Evolutionary conservation across 805 yeast species (phyloP), one percentile per base, ranked within the genome.

Genomic region (Kregervanrija delftensis): DNA sequence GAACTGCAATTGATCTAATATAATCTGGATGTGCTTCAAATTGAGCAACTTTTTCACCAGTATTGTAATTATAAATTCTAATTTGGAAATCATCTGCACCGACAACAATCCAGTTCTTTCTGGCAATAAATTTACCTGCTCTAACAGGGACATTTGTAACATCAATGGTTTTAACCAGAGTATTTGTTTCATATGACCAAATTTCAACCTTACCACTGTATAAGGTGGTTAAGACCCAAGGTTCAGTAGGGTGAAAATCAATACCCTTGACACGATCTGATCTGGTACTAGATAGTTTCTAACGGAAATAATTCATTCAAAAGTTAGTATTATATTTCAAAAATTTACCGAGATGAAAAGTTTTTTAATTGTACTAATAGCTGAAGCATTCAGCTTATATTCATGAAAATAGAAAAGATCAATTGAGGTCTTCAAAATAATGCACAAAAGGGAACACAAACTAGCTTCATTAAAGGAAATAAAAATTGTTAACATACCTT

Each of bases 21-120:
- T 93, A 93, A 66, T 93, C 99, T 8, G 96, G 96, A 62, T 93
- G 99, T 9, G 97, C 98, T 69, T 93, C 99, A 60, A 91, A 93
- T 67, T 90, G 98, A 34, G 87, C 76, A 50, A 93, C 78, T 63
- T 88, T 89, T 67, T 93, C 99, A 46, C 95, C 90, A 14, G 99
- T 93, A 67, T 88, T 88, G 72, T 87, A 89, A 67, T 93, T 93
- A 73, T 79, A 93, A 30, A 93, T 95, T 59, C 99, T 81, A 47
- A 93, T 71, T 61, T 86, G 91, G 75, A 86, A 91, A 67, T 93
- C 99, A 64, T 93, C 99, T 42, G 95, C 78, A 30, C 99, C 99
- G 35, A 89, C 89, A 47, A 90, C 84, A 59, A 95, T 79, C 99
- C 99, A 93, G 68, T 89, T 90, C 71, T 91, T 93, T 59, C 98